phyloP scores from a whole-genome alignment of 129 eudicot species.

The Erigeron canadensis region DNA sequence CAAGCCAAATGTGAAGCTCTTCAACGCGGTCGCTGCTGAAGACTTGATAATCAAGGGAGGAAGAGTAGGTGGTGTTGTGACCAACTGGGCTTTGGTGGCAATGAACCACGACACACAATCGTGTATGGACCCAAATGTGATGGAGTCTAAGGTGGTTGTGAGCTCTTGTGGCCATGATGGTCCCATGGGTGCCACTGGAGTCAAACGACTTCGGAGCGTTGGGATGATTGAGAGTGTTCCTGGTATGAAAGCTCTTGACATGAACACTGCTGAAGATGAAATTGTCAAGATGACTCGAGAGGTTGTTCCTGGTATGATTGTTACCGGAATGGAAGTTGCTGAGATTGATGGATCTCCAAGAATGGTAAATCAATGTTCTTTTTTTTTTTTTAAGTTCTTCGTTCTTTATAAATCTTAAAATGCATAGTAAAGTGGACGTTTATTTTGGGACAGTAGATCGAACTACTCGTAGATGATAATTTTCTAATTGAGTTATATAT shows the following conservation, averaged over 20 bases:
- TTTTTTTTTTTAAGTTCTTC: not conserved
- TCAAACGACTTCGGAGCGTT: constrained; percentile 55
- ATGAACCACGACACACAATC: constrained; percentile 76
- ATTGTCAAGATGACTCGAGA: constrained; percentile 63
- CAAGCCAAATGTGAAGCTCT: constrained; percentile 66
- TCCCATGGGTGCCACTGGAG: constrained; percentile 82
- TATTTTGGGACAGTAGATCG: not conserved
- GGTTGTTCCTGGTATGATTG: constrained; percentile 72
- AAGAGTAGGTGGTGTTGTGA: constrained; percentile 63
- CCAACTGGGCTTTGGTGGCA: constrained; percentile 70
- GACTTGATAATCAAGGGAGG: constrained; percentile 58
- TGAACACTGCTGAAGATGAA: constrained; percentile 81
- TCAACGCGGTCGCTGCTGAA: constrained; percentile 76
- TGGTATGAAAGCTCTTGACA: constrained; percentile 72
- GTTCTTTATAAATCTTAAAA: not conserved
- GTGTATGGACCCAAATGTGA: constrained; percentile 76
- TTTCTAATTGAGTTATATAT: not conserved
- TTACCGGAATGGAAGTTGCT: constrained; percentile 76
- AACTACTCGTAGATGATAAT: not conserved
- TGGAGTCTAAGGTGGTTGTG: constrained; percentile 71
- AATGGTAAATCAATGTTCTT: constrained; percentile 6
- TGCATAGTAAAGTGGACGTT: not conserved
- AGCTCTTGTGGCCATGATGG: constrained; percentile 80
- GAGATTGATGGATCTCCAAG: constrained; percentile 49
- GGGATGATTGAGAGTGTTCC: constrained; percentile 65